Conservation (phyloP, 805 yeast species). For the Pichia membranifaciens region DNA sequence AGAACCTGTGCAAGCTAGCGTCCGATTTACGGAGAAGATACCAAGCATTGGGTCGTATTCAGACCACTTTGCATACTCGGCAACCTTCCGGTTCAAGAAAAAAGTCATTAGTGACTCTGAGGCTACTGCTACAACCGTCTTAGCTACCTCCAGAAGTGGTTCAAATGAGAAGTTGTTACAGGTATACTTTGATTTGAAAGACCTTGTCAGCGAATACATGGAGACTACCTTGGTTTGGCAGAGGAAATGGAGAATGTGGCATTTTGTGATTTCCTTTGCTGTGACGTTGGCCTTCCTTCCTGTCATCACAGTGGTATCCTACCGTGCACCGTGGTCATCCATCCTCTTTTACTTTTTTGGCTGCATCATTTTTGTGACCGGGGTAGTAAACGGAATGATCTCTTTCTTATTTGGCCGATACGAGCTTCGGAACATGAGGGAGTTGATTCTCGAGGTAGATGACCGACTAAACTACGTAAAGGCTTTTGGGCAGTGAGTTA, state of each 20-base stretch:
- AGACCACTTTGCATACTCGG: constrained; percentile 84
- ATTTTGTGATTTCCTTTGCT: constrained; percentile 53
- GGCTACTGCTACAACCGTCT: background rate
- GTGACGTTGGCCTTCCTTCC: constrained; percentile 49
- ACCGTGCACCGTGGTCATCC: constrained; percentile 51
- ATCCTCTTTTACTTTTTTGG: constrained; percentile 59
- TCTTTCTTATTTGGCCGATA: constrained; percentile 72
- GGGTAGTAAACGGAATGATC: constrained; percentile 69
- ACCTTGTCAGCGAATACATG: constrained; percentile 40
- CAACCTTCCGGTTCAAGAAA: constrained; percentile 30
- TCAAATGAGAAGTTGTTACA: constrained; percentile 17
- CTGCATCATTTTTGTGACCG: constrained; percentile 54
- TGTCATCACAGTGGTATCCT: constrained; percentile 54
- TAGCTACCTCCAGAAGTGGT: background rate
- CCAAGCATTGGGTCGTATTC: constrained; percentile 72
- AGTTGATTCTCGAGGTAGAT: constrained; percentile 64
- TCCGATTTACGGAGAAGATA: constrained; percentile 64
- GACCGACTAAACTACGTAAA: constrained; percentile 20
- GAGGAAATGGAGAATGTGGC: constrained; percentile 55
- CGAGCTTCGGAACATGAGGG: constrained; percentile 73
- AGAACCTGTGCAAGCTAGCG: constrained; percentile 55
- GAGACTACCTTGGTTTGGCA: constrained; percentile 53
- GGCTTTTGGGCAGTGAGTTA: background rate
- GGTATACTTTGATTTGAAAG: constrained; percentile 47
- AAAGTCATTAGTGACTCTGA: background rate